Evolutionary conservation across 768 basidiomycete species (phyloP), one percentile per base, ranked within the genome.

Genomic region (Tricholoma saponaceum): DNA sequence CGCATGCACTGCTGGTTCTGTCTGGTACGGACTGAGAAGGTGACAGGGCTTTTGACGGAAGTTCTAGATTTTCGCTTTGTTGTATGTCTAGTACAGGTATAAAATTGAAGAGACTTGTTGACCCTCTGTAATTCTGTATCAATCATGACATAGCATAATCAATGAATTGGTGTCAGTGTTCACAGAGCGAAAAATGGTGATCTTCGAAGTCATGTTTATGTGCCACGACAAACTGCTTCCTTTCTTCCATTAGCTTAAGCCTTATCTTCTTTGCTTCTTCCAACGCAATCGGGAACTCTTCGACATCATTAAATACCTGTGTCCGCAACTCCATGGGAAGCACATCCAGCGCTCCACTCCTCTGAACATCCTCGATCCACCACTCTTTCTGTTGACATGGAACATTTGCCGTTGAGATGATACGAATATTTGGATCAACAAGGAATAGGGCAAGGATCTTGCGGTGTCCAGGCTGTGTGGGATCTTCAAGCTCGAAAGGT

Each of bases 221-320:
- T 18, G 33, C 33, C 1, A 58, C 20, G 3, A 63, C 66, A 56
- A 64, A 73, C 1, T n/a, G 44, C 35, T 65, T 68, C 49, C 70
- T 63, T 63, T 76, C 73, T 28, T 64, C 59, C 69, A 73, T 72
- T 55, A 74, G 44, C 57, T 67, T 62, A n/a, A 66, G 46, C 57
- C 72, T 58, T 23, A 70, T n/a, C 22, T 62, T 44, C 60, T 69
- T 70, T 5, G 73, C 73, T 54, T 71, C 65, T 9, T 65, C 62
- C 54, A 69, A 16, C 1, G 60, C 59, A 13, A 73, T 67, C 1
- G 70, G 69, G 56, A 69, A 69, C 2, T 60, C 63, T 4, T 68
- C 69, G 1, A 67, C 64, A 4, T 62, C 56, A 28, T 60, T 58
- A 51, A 62, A 60, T 14, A 71, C 63, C 43, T 56, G 46, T 51